These are phyloP conservation scores for Comarum palustre DNA, from an alignment of 306 rosid species.

Conservation along the genomic window DNA sequence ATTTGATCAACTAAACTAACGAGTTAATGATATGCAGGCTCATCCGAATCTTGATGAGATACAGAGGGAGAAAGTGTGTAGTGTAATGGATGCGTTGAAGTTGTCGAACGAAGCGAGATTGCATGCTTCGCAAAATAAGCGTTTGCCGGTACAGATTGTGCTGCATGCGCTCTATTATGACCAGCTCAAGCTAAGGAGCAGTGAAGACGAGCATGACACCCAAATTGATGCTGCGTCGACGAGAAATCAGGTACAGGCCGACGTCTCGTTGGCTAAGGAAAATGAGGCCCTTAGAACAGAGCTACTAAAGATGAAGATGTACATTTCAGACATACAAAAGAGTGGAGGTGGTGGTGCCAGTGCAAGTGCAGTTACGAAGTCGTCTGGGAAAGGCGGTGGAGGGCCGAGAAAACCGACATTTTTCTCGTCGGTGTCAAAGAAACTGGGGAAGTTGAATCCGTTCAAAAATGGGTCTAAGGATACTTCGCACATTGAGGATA, in stretches of 20 bases:
- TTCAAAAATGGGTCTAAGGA: constrained; percentile 78
- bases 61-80: constrained; percentile 81
- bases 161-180: constrained; percentile 89
- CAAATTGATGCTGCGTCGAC: constrained; percentile 14
- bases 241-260: constrained; percentile 54
- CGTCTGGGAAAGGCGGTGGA: constrained; percentile 22
- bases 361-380: constrained; percentile 21
- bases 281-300: constrained; percentile 68
- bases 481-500: constrained; percentile 54
- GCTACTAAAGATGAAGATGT: constrained; percentile 73
- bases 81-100: constrained; percentile 76
- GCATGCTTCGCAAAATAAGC: constrained; percentile 85
- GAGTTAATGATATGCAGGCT: constrained; percentile 35
- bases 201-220: constrained; percentile 31
- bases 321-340: constrained; percentile 55
- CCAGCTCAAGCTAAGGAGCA: constrained; percentile 70
- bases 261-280: constrained; percentile 69
- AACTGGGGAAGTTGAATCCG: constrained; percentile 71
- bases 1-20: background rate
- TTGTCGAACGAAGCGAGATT: constrained; percentile 76
- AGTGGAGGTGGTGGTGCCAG: background rate
- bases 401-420: constrained; percentile 43
- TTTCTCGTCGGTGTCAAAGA: constrained; percentile 68
- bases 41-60: constrained; percentile 79
- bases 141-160: constrained; percentile 75